phyloP scores from a whole-genome alignment of 2,329 filamentous ascomycete species.

The Arthrobotrys entomopaga region DNA sequence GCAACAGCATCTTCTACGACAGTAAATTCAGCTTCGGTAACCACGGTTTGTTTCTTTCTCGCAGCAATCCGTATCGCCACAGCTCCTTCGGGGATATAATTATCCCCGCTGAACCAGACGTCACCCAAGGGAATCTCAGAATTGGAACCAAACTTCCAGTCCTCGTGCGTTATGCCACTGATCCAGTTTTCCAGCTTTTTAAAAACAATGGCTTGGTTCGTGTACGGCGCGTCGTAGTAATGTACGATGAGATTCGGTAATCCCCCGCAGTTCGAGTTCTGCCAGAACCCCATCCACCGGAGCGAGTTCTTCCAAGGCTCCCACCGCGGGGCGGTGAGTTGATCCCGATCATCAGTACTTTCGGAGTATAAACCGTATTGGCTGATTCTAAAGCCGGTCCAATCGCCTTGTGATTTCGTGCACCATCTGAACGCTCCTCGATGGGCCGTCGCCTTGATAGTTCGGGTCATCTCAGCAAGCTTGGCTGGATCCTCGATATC shows the following conservation, averaged over 20 bases:
- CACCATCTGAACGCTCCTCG: no score
- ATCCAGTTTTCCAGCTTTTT: conserved; percentile 5
- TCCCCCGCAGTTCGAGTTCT: not conserved
- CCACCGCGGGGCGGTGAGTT: not conserved
- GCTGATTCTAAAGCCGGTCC: no score
- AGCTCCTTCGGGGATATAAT: conserved; percentile 19
- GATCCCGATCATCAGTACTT: no score
- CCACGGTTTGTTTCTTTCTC: not conserved
- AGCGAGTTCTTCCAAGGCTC: conserved; percentile 17
- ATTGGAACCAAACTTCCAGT: not conserved
- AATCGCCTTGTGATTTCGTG: no score
- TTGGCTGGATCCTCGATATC: no score
- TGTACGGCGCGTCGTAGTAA: conserved; percentile 19
- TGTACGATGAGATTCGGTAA: conserved; percentile 25
- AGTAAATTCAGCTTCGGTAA: not conserved
- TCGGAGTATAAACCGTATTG: no score
- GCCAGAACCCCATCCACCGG: conserved; percentile 38
- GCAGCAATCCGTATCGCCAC: conserved; percentile 1
- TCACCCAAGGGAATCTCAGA: conserved; percentile 30
- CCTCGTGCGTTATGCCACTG: not conserved
- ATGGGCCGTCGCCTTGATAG: no score
- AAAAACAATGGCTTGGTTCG: conserved; percentile 15
- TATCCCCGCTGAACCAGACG: conserved; percentile 22
- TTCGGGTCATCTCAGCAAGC: no score
- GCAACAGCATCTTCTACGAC: conserved; percentile 15